Evolutionary conservation across 805 yeast species (phyloP).

Genomic region (Metschnikowia cubensis): DNA sequence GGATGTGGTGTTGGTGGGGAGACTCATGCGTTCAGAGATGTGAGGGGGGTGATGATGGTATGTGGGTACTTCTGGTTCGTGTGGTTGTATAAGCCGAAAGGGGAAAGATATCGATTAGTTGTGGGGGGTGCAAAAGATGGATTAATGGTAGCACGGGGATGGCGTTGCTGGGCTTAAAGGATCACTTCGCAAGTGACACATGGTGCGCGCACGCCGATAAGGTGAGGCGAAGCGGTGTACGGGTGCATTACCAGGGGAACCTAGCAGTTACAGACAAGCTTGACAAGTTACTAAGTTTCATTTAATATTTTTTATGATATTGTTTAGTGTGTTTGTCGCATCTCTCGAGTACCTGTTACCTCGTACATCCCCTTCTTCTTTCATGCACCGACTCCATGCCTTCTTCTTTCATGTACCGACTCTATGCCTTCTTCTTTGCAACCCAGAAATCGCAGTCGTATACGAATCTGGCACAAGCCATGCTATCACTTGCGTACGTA

Average conservation of each 20-base stretch:
- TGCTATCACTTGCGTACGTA: constrained; percentile 50
- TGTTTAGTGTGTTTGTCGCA: no score
- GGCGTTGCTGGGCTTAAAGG: constrained; percentile 3
- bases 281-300: no score
- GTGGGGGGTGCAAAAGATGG: not conserved
- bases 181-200: constrained; percentile 1
- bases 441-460: constrained; percentile 72
- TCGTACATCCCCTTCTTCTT: no score
- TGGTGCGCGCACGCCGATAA: constrained; percentile 6
- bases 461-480: constrained; percentile 49
- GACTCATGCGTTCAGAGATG: constrained; percentile 7
- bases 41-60: not conserved
- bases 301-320: no score
- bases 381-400: not conserved
- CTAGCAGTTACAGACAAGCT: not conserved
- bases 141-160: not conserved
- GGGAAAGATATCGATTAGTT: not conserved
- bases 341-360: no score
- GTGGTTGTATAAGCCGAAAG: not conserved
- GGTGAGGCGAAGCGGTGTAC: constrained; percentile 4
- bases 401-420: not conserved
- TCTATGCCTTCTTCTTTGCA: constrained; percentile 7
- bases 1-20: constrained; percentile 16
- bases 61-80: not conserved
- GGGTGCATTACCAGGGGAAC: not conserved